A percentile compares a stretch with the other conserved stretches of the same genome.
phyloP scores from a whole-genome alignment of 306 rosid genomes.

The Prunus davidiana region DNA sequence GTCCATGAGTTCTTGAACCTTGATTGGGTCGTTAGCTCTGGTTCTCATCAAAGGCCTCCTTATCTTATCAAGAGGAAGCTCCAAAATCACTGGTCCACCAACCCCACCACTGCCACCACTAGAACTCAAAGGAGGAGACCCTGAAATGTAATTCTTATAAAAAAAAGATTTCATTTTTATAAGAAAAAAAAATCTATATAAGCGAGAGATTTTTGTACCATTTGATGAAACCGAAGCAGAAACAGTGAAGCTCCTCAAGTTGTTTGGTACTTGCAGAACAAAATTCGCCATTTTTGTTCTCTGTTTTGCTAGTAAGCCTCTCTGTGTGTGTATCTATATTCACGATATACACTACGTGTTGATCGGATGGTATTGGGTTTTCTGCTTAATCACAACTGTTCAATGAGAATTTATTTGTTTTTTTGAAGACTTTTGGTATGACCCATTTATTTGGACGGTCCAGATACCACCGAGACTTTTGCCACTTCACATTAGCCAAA shows the following conservation, averaged over 20 bases:
- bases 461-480: not conserved
- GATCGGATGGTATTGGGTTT: not conserved
- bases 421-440: not conserved
- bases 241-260: slow-evolving; percentile 54
- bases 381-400: not conserved
- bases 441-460: not conserved
- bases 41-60: slow-evolving; percentile 89
- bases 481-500: not conserved
- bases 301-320: not conserved
- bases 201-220: slow-evolving; percentile 27
- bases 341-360: not conserved
- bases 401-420: not conserved
- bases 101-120: slow-evolving; percentile 46
- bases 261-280: slow-evolving; percentile 53
- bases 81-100: slow-evolving; percentile 79
- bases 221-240: slow-evolving; percentile 73
- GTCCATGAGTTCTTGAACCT: slow-evolving; percentile 81
- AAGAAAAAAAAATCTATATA: not conserved
- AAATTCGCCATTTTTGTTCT: slow-evolving; percentile 62
- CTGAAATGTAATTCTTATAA: slow-evolving; percentile 24
- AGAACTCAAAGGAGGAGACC: slow-evolving; percentile 43
- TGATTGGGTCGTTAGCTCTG: slow-evolving; percentile 67
- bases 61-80: slow-evolving; percentile 91
- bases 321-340: not conserved
- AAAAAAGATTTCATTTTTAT: not conserved